These are phyloP conservation scores for Santalum album DNA, from an alignment of 164 flowering plant species.

Conservation along the genomic window DNA sequence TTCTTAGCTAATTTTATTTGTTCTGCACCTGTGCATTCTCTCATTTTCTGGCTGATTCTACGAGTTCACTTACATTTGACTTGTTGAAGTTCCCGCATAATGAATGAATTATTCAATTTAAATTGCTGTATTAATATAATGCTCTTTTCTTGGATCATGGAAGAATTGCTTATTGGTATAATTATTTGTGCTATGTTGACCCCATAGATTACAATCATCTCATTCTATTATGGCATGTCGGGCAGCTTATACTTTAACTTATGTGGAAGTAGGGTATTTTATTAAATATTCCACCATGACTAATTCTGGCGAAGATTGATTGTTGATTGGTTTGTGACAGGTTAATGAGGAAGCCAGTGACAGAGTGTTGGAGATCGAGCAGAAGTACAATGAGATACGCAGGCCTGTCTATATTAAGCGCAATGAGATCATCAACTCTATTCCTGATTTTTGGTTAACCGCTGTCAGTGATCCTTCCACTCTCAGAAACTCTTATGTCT, in stretches of 20 bases:
- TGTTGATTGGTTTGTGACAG: conserved; percentile 1
- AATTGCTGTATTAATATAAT: no score
- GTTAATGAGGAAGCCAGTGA: conserved; percentile 21
- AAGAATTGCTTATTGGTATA: no score
- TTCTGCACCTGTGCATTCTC: no score
- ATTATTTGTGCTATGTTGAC: background rate
- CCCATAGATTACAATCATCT: background rate
- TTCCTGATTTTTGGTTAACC: conserved; percentile 20
- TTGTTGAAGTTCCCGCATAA: no score
- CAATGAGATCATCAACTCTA: conserved; percentile 13
- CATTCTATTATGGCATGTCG: background rate
- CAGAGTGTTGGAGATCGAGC: conserved; percentile 17
- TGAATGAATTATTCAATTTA: no score
- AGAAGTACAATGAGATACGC: conserved; percentile 17
- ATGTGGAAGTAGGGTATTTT: background rate
- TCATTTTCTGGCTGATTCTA: background rate
- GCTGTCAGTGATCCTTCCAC: conserved; percentile 8
- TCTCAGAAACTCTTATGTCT: background rate
- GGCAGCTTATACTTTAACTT: background rate
- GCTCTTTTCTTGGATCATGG: no score
- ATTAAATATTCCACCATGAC: background rate
- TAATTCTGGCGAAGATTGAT: background rate
- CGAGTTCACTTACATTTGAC: background rate
- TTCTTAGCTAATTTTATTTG: no score
- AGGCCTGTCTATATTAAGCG: conserved; percentile 17